Conservation (phyloP, 441 rosid genomes). For the Populus trichocarpa region DNA sequence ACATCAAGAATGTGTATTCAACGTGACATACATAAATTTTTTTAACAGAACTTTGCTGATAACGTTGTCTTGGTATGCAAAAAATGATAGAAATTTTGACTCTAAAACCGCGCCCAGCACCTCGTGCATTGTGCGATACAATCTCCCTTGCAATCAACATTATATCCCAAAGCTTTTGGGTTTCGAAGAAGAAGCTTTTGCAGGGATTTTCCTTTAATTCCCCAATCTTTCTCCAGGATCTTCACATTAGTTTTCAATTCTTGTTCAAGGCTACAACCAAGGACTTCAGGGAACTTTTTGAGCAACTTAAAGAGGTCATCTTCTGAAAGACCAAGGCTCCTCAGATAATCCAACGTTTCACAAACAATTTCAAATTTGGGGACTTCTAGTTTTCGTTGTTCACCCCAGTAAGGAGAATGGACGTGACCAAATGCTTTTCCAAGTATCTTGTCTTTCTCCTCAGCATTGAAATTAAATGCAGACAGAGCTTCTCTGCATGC, state of each 20-base stretch:
- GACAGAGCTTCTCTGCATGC: conserved; percentile 63
- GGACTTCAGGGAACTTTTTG: conserved; percentile 86
- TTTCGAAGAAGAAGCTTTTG: conserved; percentile 63
- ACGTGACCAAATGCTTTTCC: conserved; percentile 77
- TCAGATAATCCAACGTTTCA: conserved; percentile 55
- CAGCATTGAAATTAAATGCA: conserved; percentile 45
- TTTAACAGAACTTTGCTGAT: neutral
- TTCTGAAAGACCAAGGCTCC: conserved; percentile 54
- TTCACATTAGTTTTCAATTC: conserved; percentile 66
- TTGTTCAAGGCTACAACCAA: conserved; percentile 67
- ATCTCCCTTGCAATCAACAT: conserved; percentile 81
- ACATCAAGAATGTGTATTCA: neutral
- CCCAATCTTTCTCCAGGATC: conserved; percentile 71
- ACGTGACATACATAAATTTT: neutral
- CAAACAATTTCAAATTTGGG: conserved; percentile 49
- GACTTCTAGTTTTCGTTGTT: conserved; percentile 60
- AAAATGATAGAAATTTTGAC: neutral
- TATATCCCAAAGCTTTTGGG: conserved; percentile 83
- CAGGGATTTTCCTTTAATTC: conserved; percentile 65
- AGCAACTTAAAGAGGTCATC: conserved; percentile 64
- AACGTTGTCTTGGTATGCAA: neutral
- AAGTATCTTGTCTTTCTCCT: conserved; percentile 81
- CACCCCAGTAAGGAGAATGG: conserved; percentile 87
- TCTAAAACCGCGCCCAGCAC: conserved; percentile 88
- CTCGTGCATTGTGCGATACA: conserved; percentile 83